phyloP scores from a whole-genome alignment of 2,329 filamentous ascomycete genomes.

The Aureobasidium sp. region DNA sequence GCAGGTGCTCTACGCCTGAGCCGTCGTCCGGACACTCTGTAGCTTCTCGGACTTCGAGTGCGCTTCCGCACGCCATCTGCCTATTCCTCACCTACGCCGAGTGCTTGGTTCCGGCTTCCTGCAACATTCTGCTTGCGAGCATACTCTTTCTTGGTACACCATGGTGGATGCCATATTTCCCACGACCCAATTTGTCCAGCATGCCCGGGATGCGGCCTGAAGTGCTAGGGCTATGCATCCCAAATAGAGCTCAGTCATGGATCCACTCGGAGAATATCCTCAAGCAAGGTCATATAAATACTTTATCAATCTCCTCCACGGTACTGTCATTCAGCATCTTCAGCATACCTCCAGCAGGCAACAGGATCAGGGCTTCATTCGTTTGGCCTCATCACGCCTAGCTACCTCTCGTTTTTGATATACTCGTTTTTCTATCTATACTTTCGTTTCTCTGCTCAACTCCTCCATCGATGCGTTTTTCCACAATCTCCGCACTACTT shows the following conservation, averaged over 20 bases:
- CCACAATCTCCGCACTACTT: conserved; percentile 4
- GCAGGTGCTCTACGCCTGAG: not conserved
- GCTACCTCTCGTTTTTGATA: not conserved
- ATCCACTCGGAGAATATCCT: not conserved
- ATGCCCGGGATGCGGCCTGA: not conserved
- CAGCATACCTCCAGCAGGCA: not conserved
- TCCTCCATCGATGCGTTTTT: not conserved
- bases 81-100: not conserved
- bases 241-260: not conserved
- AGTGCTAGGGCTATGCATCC: conserved; percentile 6
- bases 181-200: not conserved
- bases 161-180: not conserved
- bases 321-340: not conserved
- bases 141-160: conserved; percentile 6
- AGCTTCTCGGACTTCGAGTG: conserved; percentile 8
- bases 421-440: not conserved
- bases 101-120: not conserved
- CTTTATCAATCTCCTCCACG: not conserved
- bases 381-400: not conserved
- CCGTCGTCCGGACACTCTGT: not conserved
- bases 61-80: conserved; percentile 7
- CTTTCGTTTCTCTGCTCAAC: not conserved
- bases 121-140: not conserved
- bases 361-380: conserved; percentile 5
- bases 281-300: conserved; percentile 1